These are phyloP conservation scores for Aspergillus sp. DNA, from an alignment of 2,329 filamentous ascomycete species.

Conservation along the genomic window DNA sequence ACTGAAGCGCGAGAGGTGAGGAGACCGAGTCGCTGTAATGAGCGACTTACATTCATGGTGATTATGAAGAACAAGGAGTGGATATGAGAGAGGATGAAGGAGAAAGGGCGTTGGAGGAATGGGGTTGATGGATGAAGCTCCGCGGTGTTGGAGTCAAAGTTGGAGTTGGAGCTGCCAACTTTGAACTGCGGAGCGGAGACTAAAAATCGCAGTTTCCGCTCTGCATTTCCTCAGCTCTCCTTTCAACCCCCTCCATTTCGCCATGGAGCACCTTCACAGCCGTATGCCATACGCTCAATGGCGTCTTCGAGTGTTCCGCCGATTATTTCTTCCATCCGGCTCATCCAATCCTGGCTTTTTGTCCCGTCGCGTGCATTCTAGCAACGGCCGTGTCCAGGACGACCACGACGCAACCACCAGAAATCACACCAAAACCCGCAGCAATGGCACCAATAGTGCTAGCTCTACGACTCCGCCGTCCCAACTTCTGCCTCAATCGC, in stretches of 20 bases:
- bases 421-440: background rate
- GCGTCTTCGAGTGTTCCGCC: slow-evolving; percentile 29
- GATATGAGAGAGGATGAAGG: background rate
- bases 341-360: slow-evolving; percentile 7
- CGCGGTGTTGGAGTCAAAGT: slow-evolving; percentile 1
- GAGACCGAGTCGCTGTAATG: slow-evolving; percentile 26
- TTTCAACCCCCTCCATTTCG: background rate
- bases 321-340: slow-evolving; percentile 15
- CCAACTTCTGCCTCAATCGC: slow-evolving; percentile 37
- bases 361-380: slow-evolving; percentile 1
- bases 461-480: slow-evolving; percentile 23
- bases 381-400: background rate
- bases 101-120: slow-evolving; percentile 3
- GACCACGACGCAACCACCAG: slow-evolving; percentile 1
- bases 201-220: slow-evolving; percentile 4
- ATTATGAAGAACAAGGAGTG: background rate
- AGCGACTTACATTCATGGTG: slow-evolving; percentile 25
- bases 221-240: slow-evolving; percentile 8
- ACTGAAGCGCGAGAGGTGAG: slow-evolving; percentile 12
- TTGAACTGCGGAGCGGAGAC: slow-evolving; percentile 4
- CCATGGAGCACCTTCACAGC: slow-evolving; percentile 28
- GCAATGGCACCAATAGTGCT: background rate
- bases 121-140: background rate
- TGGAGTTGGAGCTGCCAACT: background rate
- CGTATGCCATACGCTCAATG: slow-evolving; percentile 33